A percentile compares a stretch with the other conserved stretches of the same genome.
Conservation (phyloP, 2,329 filamentous ascomycete genomes). For the Tolypocladium pustulatum region DNA sequence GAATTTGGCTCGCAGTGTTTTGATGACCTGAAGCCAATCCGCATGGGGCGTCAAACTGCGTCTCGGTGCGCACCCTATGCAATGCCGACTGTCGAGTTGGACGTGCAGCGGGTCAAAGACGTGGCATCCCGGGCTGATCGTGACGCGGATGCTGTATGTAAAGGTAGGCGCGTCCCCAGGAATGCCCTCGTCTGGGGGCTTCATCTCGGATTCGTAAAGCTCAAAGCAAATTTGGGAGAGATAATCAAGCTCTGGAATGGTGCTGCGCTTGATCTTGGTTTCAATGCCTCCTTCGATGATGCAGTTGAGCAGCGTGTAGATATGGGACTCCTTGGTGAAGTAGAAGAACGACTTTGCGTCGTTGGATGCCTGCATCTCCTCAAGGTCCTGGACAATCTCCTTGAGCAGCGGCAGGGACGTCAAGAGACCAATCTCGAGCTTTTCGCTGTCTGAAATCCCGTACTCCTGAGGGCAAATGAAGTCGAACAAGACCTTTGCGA, state of each 20-base stretch:
- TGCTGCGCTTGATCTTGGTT: conserved; percentile 90
- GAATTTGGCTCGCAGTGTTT: conserved; percentile 89
- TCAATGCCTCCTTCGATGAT: conserved; percentile 95
- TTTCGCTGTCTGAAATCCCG: conserved; percentile 88
- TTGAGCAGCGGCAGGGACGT: conserved; percentile 89
- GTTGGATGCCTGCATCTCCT: conserved; percentile 91
- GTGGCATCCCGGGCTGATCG: conserved; percentile 90
- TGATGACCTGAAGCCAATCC: conserved; percentile 96
- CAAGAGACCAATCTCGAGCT: conserved; percentile 93
- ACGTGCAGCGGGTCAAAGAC: conserved; percentile 94
- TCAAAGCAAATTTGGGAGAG: conserved; percentile 97
- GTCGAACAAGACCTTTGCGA: conserved; percentile 92
- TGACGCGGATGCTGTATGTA: conserved; percentile 93
- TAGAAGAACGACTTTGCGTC: conserved; percentile 96
- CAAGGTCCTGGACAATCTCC: conserved; percentile 92
- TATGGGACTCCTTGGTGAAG: conserved; percentile 98
- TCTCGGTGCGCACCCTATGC: conserved; percentile 87
- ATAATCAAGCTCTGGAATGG: conserved; percentile 95
- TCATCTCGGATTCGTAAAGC: conserved; percentile 88
- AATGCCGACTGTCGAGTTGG: conserved; percentile 90
- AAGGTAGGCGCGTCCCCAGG: conserved; percentile 56
- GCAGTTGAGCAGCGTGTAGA: conserved; percentile 95
- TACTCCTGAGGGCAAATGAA: conserved; percentile 99
- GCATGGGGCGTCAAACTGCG: conserved; percentile 82
- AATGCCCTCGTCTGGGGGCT: conserved; percentile 29